Conservation (phyloP, 1,284 basidiomycete genomes). For the Coniferiporia sulphurascens region DNA sequence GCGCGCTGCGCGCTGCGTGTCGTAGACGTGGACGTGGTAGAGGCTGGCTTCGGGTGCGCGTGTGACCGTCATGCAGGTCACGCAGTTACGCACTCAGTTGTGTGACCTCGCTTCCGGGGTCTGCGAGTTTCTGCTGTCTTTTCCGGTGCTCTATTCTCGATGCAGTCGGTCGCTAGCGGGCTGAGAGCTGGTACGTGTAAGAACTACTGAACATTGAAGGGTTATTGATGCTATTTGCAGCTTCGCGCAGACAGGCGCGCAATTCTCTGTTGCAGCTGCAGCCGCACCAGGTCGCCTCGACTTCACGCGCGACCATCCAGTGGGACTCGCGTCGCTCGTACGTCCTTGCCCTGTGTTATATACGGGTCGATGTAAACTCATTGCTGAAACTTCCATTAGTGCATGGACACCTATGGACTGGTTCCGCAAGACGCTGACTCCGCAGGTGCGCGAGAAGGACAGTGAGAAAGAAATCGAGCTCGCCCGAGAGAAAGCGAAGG, state of each 20-base stretch:
- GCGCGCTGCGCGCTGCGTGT: neutral
- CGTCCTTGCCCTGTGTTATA: neutral
- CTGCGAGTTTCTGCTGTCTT: too few species aligned
- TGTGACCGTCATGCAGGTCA: neutral
- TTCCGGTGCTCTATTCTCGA: neutral
- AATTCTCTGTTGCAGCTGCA: conserved; percentile 13
- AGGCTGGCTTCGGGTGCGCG: neutral
- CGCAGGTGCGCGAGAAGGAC: conserved; percentile 42
- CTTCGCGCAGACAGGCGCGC: conserved; percentile 8
- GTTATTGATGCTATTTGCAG: neutral
- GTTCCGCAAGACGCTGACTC: conserved; percentile 55
- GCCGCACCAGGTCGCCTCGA: conserved; percentile 25
- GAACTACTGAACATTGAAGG: neutral
- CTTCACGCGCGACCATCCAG: conserved; percentile 27
- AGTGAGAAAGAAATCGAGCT: conserved; percentile 45
- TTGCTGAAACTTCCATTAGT: conserved; percentile 34
- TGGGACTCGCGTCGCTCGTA: conserved; percentile 30
- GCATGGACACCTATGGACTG: conserved; percentile 54
- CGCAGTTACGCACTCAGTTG: neutral
- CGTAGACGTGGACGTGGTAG: neutral
- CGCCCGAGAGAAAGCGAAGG: conserved; percentile 47
- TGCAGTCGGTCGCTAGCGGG: conserved; percentile 10
- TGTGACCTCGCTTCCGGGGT: neutral
- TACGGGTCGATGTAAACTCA: neutral
- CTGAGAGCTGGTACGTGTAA: conserved; percentile 7